Evolutionary conservation across 495 filamentous ascomycete genomes (phyloP), one percentile per base, ranked within the genome.

Genomic region (Lophium mytilinum): DNA sequence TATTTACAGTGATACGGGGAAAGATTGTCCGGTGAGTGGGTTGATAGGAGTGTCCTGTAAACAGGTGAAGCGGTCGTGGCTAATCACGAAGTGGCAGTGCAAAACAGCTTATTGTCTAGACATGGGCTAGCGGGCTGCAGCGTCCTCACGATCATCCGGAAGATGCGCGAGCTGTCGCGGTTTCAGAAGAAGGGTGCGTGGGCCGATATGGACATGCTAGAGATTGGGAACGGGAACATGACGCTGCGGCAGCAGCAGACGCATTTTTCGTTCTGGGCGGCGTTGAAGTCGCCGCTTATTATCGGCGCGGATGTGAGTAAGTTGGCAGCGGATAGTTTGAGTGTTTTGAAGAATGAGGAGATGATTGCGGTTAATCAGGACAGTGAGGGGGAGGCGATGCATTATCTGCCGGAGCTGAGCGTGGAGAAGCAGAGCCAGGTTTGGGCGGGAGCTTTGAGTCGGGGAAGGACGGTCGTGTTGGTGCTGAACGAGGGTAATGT

Each of bases 61-160:
- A n/a, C n/a, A n/a, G n/a, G n/a, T n/a, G n/a, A n/a, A n/a, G n/a
- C n/a, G n/a, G n/a, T n/a, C n/a, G n/a, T n/a, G n/a, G n/a, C n/a
- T n/a, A n/a, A n/a, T n/a, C n/a, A n/a, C n/a, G n/a, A n/a, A n/a
- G n/a, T n/a, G n/a, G n/a, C n/a, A n/a, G n/a, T n/a, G n/a, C n/a
- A n/a, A n/a, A n/a, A n/a, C n/a, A n/a, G n/a, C n/a, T n/a, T n/a
- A n/a, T n/a, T n/a, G n/a, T n/a, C n/a, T n/a, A n/a, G n/a, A n/a
- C n/a, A n/a, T n/a, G n/a, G 73, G 37, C 74, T 78, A 5, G 79
- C 79, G 4, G 80, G 76, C 58, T 72, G 80, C 52, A 81, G 79
- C 68, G 77, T 75, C n/a, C 69, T 80, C n/a, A 67, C 68, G 64
- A 69, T 67, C 50, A 69, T 71, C 46, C 43, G 69, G 2, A 68